Evolutionary conservation across 2,329 filamentous ascomycete species (phyloP).

Genomic region (Cercospora beticola): DNA sequence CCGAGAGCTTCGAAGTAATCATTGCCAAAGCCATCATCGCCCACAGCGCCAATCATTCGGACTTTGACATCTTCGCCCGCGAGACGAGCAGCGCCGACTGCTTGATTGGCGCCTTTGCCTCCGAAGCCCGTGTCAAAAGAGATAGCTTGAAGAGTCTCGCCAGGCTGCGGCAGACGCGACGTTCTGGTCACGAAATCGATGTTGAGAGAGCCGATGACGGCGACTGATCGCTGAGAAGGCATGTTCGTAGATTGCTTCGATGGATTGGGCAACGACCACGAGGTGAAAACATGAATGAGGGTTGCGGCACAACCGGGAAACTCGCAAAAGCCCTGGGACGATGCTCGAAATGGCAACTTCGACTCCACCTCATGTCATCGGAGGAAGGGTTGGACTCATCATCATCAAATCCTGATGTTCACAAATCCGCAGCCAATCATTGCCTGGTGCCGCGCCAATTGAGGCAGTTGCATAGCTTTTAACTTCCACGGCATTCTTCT

Average conservation of each 20-base stretch:
- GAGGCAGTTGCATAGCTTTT: not conserved
- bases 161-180: constrained; percentile 74
- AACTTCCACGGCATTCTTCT: not conserved
- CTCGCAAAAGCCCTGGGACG: constrained; percentile 4
- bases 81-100: constrained; percentile 52
- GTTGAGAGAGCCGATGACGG: constrained; percentile 89
- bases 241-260: not conserved
- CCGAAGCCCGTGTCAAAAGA: constrained; percentile 79
- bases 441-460: not conserved
- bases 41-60: constrained; percentile 52
- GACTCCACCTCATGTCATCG: not conserved
- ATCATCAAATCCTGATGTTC: not conserved
- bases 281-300: not conserved
- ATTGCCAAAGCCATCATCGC: constrained; percentile 46
- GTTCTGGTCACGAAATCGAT: constrained; percentile 90
- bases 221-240: constrained; percentile 47
- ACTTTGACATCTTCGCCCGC: constrained; percentile 41
- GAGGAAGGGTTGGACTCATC: not conserved
- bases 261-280: not conserved
- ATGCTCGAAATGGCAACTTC: not conserved
- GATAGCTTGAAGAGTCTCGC: constrained; percentile 81
- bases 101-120: constrained; percentile 95
- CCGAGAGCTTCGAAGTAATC: constrained; percentile 45
- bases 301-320: not conserved
- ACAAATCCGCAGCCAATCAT: not conserved